Base-by-base conservation (phyloP, 495 filamentous ascomycete species). In the Hypoxylon perforatum region DNA sequence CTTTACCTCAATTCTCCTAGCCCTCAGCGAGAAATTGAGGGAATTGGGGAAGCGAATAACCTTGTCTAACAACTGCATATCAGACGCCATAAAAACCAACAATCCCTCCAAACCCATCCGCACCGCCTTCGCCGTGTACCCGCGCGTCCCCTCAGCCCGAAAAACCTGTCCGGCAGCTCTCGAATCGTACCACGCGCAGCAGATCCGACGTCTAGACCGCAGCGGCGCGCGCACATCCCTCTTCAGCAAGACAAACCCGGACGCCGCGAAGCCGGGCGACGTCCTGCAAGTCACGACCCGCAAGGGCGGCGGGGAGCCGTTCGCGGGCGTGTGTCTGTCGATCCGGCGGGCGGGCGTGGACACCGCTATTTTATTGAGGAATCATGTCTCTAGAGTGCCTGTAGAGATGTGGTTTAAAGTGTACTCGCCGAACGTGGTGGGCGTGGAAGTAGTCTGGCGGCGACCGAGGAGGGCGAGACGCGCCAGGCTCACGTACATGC, bases 381-480 rank as follows among this genome's bases (percentile, higher is more conserved):
- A 93, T 70, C 86, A 94, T 65, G 75, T 99, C 54, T 89, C 88
- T 42, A 84, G 90, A 54, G 86, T 95, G 5, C 91, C 92, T 46
- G 93, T 97, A n/a, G 95, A 99, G 86, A 93, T 97, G 92, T 97
- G 92, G 86, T 92, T 89, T 74, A 99, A 98, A 85, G 81, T 97
- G 50, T 98, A 92, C 81, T 89, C 84, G 65, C 93, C 93, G 61
- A 92, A 91, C 75, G 89, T 98, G 49, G 85, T 90, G 70, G 91
- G 91, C 58, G 91, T 99, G 71, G 96, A 99, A 81, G 89, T 99
- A 65, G 91, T 98, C 76, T 90, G 97, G 87, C 84, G 94, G 53
- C 84, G 84, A 55, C 82, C 84, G 77, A 93, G 91, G 88, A 86
- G 92, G 77, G 91, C 92, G 57, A 90, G 95, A 74, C 88, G 96